Base-by-base conservation (phyloP, 2,329 filamentous ascomycete species). In the Colletotrichum karsti region DNA sequence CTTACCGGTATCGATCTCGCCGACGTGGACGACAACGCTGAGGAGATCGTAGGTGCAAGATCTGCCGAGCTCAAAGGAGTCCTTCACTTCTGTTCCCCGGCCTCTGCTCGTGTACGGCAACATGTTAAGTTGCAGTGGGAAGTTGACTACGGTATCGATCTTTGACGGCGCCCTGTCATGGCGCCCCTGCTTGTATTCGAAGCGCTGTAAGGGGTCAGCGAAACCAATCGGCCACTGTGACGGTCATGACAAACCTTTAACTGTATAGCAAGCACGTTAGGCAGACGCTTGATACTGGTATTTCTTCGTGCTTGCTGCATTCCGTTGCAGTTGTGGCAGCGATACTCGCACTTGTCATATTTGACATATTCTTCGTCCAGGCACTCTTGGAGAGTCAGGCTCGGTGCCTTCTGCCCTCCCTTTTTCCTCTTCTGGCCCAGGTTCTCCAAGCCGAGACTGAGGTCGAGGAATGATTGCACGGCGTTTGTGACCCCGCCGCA, bases 1-100 rank as follows among this genome's bases (percentile, higher is more conserved):
- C 77, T 98, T 94, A 15, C 95, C 95, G 1, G 93, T 94, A 74
- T 98, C 94, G 64, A 98, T 92, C 78, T 95, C 94, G 57, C 95
- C 95, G 68, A 97, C 93, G 76, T 98, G 95, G 41, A 97, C 95
- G 22, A 98, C 92, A 3, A 97, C 95, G 70, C 93, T 94, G 18
- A 95, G 87, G 1, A 98, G 87, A 72, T 97, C 94, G 77, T 98
- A 98, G 5, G 92, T 89, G 75, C 92, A 94, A 5, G 88, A 90
- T 73, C 88, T 83, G 61, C 85, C 85, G 18, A 91, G 78, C 73
- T 91, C 88, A 54, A 82, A 82, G 62, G 80, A 82, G 50, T 88
- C 82, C 71, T 82, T 85, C 6, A 74, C 74, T 67, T 89, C 85
- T 41, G 84, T 79, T 50, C 76, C 81, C 67, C 85, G 83, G 41